Base-by-base conservation (phyloP, 345 rosid genomes). In the Hibiscus syriacus region DNA sequence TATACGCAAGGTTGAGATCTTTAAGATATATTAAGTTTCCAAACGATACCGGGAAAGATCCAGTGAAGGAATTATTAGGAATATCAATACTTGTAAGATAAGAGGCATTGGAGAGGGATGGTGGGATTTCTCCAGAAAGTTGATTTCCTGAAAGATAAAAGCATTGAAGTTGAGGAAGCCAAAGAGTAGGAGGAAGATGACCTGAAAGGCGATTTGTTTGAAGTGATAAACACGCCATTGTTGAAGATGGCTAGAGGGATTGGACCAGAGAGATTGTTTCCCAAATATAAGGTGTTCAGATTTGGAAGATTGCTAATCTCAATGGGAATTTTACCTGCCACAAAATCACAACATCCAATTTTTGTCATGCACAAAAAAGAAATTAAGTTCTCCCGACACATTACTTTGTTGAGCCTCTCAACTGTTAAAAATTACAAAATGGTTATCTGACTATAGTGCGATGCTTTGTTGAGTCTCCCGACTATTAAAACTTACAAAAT, bases 131-230 rank as follows among this genome's bases (percentile, higher is more conserved):
- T 26, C 60, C 34, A 55, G 0, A 9, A 26, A 55, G 9, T 55
- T 55, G 19, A 26, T 36, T 36, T 36, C 9, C 36, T 55, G 19
- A 10, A 55, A 55, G 36, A n/a, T 55, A 14, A 26, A 26, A 55
- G 39, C 9, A 55, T 2, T 55, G 0, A 27, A 55, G 60, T 14
- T 14, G 36, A 1, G 60, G 60, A 26, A 55, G 60, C 60, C 60
- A 27, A 55, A 55, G 60, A 25, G 60, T 55, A 13, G 36, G 60
- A 5, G 60, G 60, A 55, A 55, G 60, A 26, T 55, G 36, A 32
- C 60, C 19, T 5, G 60, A 55, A 30, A 26, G 60, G 10, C 19
- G 20, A 25, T 55, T 55, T 12, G 19, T 6, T 55, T 55, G 36
- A 19, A 55, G 60, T 13, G 60, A 55, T 9, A 26, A 55, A 3